Percentiles rank a stretch among this genome's conserved stretches.
Evolutionary conservation across 1,284 basidiomycete genomes (phyloP).

Genomic region (Rhizoctonia solani): DNA sequence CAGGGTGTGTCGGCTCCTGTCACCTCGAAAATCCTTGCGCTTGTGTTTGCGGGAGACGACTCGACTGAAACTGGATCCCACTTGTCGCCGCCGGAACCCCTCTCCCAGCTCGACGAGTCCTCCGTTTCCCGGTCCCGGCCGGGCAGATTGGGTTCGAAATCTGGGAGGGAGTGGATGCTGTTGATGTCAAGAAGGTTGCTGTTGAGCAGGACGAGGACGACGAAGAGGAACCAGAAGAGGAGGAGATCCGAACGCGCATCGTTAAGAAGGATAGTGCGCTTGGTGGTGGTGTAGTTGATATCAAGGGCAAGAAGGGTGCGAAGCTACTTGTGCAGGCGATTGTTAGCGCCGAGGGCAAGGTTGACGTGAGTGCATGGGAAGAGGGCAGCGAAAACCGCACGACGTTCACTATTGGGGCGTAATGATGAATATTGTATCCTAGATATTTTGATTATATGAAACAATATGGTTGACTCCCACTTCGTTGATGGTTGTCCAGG

Average conservation of each 20-base stretch:
- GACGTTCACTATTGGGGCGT: conserved; percentile 17
- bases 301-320: conserved; percentile 55
- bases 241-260: conserved; percentile 68
- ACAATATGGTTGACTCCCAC: no score
- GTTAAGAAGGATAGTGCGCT: conserved; percentile 65
- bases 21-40: conserved; percentile 73
- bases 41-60: conserved; percentile 73
- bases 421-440: conserved; percentile 15
- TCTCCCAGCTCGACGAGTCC: conserved; percentile 73
- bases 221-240: conserved; percentile 50
- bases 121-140: conserved; percentile 70
- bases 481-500: no score
- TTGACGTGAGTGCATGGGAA: conserved; percentile 57
- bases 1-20: conserved; percentile 52
- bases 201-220: conserved; percentile 59
- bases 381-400: conserved; percentile 49
- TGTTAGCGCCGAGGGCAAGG: conserved; percentile 57
- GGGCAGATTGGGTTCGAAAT: conserved; percentile 77
- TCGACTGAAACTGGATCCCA: conserved; percentile 68
- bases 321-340: conserved; percentile 68
- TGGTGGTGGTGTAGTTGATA: conserved; percentile 58
- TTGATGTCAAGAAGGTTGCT: conserved; percentile 73
- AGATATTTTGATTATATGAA: neutral
- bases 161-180: conserved; percentile 83
- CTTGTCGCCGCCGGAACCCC: conserved; percentile 74